Percentiles rank a stretch among this genome's conserved stretches.
Conservation (phyloP, 1,139 yeast genomes). For the Taphrina confusa region DNA sequence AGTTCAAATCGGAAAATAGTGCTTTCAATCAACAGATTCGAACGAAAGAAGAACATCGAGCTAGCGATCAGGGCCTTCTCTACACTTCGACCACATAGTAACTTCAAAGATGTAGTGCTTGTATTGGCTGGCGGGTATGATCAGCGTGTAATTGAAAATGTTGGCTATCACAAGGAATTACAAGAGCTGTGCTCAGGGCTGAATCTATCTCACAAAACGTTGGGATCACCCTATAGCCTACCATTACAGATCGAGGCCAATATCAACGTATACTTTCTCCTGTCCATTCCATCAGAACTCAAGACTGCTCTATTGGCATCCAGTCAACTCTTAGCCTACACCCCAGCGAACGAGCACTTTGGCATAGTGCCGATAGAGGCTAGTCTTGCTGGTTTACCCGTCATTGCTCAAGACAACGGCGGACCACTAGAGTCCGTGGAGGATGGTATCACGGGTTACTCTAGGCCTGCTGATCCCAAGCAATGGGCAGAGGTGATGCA, state of each 20-base stretch:
- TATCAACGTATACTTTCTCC: conserved; percentile 69
- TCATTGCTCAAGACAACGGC: conserved; percentile 81
- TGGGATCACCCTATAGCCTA: conserved; percentile 42
- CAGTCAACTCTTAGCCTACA: conserved; percentile 69
- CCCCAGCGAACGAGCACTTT: conserved; percentile 91
- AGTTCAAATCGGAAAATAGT: conserved; percentile 49
- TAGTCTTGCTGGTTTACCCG: conserved; percentile 80
- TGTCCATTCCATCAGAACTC: conserved; percentile 68
- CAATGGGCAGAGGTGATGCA: conserved; percentile 67
- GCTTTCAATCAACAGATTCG: conserved; percentile 84
- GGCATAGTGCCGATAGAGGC: conserved; percentile 98
- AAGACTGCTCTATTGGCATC: conserved; percentile 64
- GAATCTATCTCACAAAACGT: conserved; percentile 53
- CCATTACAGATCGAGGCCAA: conserved; percentile 38
- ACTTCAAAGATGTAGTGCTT: conserved; percentile 34
- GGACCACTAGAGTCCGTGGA: conserved; percentile 87
- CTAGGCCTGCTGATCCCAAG: conserved; percentile 56
- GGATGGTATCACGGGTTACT: conserved; percentile 74
- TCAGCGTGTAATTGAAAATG: conserved; percentile 70
- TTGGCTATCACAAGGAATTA: conserved; percentile 65
- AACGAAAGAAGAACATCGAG: conserved; percentile 76
- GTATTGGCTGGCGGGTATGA: conserved; percentile 73
- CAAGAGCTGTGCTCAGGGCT: conserved; percentile 54
- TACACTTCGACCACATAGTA: conserved; percentile 44
- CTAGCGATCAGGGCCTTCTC: conserved; percentile 72